These are phyloP conservation scores for Entelexis sorbosivorans DNA, from an alignment of 1,139 yeast genomes.

Conservation along the genomic window DNA sequence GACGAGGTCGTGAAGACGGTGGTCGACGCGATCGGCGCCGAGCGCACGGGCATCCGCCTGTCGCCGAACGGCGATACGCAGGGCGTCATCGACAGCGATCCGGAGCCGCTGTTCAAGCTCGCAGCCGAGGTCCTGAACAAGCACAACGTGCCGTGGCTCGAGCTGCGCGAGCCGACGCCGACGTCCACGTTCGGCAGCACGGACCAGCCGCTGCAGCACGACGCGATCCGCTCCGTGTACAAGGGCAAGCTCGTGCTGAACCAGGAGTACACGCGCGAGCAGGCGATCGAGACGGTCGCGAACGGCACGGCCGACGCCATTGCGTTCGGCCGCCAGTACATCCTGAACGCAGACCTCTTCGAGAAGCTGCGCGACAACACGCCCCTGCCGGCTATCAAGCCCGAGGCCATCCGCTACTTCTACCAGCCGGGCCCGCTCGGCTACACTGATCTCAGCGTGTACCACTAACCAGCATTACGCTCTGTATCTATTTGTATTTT, in stretches of 20 bases:
- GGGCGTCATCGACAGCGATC: constrained; percentile 1
- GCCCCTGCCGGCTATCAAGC: constrained; percentile 2
- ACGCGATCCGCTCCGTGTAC: constrained; percentile 37
- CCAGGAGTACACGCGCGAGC: constrained; percentile 16
- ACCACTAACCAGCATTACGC: background rate
- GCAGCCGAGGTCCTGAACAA: background rate
- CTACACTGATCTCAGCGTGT: constrained; percentile 11
- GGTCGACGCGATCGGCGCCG: background rate
- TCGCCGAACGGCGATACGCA: constrained; percentile 3
- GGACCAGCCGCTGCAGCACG: constrained; percentile 26
- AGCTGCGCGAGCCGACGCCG: constrained; percentile 27
- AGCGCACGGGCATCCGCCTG: constrained; percentile 2
- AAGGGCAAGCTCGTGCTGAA: constrained; percentile 35
- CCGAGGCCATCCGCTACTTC: constrained; percentile 9
- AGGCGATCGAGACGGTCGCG: constrained; percentile 35
- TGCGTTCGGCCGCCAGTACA: constrained; percentile 40
- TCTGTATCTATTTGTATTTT: background rate
- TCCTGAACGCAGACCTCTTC: constrained; percentile 39
- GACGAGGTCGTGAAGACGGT: background rate
- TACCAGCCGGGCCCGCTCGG: constrained; percentile 16
- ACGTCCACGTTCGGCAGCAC: constrained; percentile 36
- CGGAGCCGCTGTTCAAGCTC: background rate
- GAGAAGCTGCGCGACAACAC: constrained; percentile 11
- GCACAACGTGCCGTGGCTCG: constrained; percentile 1
- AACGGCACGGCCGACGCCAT: constrained; percentile 29